phyloP scores from a whole-genome alignment of 192 early-diverging fungal species.

The Mortierella hygrophila region DNA sequence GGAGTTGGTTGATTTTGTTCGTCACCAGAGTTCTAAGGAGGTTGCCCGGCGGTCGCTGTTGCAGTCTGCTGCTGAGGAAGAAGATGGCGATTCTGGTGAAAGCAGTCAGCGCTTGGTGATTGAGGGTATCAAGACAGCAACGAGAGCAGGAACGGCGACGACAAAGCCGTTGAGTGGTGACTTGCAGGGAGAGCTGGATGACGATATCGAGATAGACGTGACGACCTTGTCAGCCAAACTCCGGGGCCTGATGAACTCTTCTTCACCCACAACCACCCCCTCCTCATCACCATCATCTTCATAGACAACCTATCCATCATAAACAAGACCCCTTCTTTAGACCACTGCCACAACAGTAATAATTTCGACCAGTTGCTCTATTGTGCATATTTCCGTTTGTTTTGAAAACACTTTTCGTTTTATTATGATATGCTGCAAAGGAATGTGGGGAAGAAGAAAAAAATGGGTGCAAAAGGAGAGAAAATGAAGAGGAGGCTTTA shows the following conservation, averaged over 20 bases:
- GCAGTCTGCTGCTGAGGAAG: neutral
- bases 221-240: constrained; percentile 50
- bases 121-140: neutral
- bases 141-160: neutral
- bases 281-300: neutral
- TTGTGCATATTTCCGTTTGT: neutral
- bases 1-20: constrained; percentile 20
- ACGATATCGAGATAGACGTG: constrained; percentile 51
- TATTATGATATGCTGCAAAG: neutral
- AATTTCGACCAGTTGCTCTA: neutral
- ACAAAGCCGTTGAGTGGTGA: neutral
- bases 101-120: neutral
- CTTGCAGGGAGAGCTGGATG: constrained; percentile 27
- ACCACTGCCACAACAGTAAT: neutral
- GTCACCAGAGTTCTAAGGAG: constrained; percentile 20
- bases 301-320: neutral
- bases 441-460: neutral
- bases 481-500: neutral
- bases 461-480: neutral
- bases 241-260: constrained; percentile 22
- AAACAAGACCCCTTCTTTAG: neutral
- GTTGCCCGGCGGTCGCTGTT: constrained; percentile 1
- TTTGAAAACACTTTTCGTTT: neutral
- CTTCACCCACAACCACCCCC: neutral
- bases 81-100: neutral